A percentile compares a stretch with the other conserved stretches of the same genome.
Conservation (phyloP, 768 basidiomycete species). For the Royoungia palumana region DNA sequence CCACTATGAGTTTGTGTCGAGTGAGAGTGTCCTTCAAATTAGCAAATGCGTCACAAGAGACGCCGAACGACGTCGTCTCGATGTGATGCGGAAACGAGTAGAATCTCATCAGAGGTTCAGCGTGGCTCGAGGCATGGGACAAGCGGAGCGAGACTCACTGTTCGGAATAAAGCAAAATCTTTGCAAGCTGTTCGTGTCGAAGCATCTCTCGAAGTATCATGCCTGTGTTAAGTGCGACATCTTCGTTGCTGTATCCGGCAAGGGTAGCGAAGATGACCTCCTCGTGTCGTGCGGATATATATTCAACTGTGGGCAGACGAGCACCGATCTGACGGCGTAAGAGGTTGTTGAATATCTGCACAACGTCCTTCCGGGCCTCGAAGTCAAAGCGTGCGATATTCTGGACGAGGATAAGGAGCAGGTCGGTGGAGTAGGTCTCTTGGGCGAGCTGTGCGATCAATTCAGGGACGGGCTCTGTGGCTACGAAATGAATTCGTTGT, state of each 20-base stretch:
- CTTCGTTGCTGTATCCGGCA: slow-evolving; percentile 92
- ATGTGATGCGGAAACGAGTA: slow-evolving; percentile 97
- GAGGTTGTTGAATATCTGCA: slow-evolving; percentile 87
- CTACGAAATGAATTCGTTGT: slow-evolving; percentile 3
- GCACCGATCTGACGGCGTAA: slow-evolving; percentile 88
- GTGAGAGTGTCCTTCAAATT: slow-evolving; percentile 98
- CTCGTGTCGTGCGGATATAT: slow-evolving; percentile 73
- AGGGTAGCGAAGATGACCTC: slow-evolving; percentile 80
- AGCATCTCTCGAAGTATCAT: slow-evolving; percentile 99
- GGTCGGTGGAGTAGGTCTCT: slow-evolving; percentile 89
- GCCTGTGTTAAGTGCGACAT: slow-evolving; percentile 94
- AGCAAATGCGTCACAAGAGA: slow-evolving; percentile 96
- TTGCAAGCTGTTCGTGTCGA: slow-evolving; percentile 84
- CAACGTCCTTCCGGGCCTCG: slow-evolving; percentile 85
- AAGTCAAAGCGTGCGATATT: slow-evolving; percentile 90
- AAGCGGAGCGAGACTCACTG: slow-evolving; percentile 57
- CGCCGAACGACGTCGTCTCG: slow-evolving; percentile 96
- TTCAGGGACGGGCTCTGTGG: slow-evolving; percentile 78
- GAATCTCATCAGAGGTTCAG: slow-evolving; percentile 56
- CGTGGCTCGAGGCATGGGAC: neutral
- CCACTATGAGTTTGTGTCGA: slow-evolving; percentile 97
- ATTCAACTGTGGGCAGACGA: slow-evolving; percentile 95
- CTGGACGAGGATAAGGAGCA: slow-evolving; percentile 75
- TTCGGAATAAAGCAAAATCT: slow-evolving; percentile 88
- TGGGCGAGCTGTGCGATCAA: slow-evolving; percentile 92